Evolutionary conservation across 306 rosid species (phyloP).

Genomic region (Cercis canadensis): DNA sequence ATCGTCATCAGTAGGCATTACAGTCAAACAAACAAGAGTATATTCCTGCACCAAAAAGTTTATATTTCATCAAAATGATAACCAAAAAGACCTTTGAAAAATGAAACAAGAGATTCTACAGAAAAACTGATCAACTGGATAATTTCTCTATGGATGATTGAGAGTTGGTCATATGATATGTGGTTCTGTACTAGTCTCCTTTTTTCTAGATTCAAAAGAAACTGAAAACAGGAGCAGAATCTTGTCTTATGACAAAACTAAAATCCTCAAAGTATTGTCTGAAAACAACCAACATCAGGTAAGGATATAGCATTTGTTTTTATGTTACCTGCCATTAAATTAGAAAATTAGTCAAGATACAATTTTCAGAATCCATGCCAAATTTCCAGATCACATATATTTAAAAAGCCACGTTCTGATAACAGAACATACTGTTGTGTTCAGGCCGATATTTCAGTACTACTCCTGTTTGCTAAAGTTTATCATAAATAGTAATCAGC

Average conservation of each 20-base stretch:
- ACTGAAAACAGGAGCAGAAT: conserved; percentile 2
- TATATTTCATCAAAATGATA: conserved; percentile 10
- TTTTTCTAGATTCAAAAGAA: not conserved
- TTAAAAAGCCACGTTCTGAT: not conserved
- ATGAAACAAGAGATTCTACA: conserved; percentile 15
- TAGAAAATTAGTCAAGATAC: not conserved
- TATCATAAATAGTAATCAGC: not conserved
- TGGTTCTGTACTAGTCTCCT: not conserved
- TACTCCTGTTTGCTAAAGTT: not conserved
- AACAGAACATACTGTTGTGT: not conserved
- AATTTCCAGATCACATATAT: not conserved
- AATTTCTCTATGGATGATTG: conserved; percentile 8
- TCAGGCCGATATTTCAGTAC: not conserved
- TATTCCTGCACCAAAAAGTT: conserved; percentile 56
- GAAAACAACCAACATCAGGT: conserved; percentile 21
- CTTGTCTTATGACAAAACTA: not conserved
- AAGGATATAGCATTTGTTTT: conserved; percentile 1
- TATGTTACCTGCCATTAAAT: not conserved
- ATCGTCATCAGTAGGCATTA: conserved; percentile 27
- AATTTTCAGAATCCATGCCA: not conserved
- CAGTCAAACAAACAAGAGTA: conserved; percentile 50
- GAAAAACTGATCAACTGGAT: not conserved
- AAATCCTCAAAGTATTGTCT: conserved; percentile 4
- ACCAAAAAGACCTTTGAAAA: not conserved
- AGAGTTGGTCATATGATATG: conserved; percentile 11